Base-by-base conservation (phyloP, 345 rosid genomes). In the Leavenworthia alabamica region DNA sequence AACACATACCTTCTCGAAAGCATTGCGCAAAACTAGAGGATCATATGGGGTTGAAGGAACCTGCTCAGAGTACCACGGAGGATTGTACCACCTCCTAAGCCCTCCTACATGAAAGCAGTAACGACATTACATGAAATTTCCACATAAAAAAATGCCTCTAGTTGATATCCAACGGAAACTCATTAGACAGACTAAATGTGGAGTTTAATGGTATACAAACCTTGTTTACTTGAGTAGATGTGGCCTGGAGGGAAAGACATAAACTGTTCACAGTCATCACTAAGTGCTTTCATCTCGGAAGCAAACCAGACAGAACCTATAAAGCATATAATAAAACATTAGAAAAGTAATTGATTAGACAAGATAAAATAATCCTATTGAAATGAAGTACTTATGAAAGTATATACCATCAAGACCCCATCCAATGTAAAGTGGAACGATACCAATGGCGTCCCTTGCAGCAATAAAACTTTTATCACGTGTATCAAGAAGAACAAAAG, bases 251-350 rank as follows among this genome's bases (percentile, higher is more conserved):
- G 88, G 66, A 87, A 82, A 64, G 80, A 66, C 39, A 81, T 77
- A 73, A 87, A 87, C 68, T 64, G 81, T 64, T 87, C 90, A 78
- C 95, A 87, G 44, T 87, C 95, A 62, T 87, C 95, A 65, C 88
- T 82, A 71, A 87, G 74, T 8, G 95, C 95, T 77, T 87, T 87
- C 95, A 87, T 82, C 78, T 87, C 95, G 4, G 95, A 87, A 76
- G 95, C 88, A 79, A 87, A 87, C 95, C 89, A 87, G 15, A 81
- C 68, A 1, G 95, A 87, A 55, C 95, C 90, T 86, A 82, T 62
- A 33, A 67, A 52, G 26, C 13, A 24, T n/a, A n/a, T 11, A 23
- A 51, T 41, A 6, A 50, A 44, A 65, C 54, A 54, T 15, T 7
- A 5, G 23, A 56, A 32, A 8, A 55, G 10, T 37, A 23, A 20